Percentiles rank a stretch among this genome's conserved stretches.
These are phyloP conservation scores for Calonectria crousiana DNA, from an alignment of 2,329 filamentous ascomycete species.

Conservation along the genomic window DNA sequence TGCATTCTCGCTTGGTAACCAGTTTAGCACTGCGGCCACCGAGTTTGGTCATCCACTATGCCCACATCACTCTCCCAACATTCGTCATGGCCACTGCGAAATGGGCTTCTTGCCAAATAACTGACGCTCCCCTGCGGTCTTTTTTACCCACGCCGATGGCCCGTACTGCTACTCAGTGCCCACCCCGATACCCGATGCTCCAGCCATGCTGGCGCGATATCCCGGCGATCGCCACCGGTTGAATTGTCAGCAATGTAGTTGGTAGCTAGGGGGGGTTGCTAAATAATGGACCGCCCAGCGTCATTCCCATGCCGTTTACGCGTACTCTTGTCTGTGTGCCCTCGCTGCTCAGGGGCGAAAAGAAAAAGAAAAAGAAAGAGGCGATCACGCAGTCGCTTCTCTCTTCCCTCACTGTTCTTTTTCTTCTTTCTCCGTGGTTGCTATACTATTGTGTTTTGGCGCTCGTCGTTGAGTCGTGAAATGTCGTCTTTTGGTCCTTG, in stretches of 20 bases:
- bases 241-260: neutral
- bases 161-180: conserved; percentile 14
- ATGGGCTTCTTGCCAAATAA: conserved; percentile 6
- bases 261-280: neutral
- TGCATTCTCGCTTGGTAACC: conserved; percentile 18
- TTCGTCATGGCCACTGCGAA: conserved; percentile 27
- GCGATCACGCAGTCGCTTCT: neutral
- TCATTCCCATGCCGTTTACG: conserved; percentile 13
- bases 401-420: neutral
- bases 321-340: neutral
- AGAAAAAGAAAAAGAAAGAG: neutral
- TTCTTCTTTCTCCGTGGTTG: neutral
- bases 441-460: conserved; percentile 11
- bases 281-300: conserved; percentile 5
- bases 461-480: neutral
- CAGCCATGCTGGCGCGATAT: neutral
- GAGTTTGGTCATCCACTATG: conserved; percentile 19
- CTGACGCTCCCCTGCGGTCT: neutral
- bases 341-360: neutral
- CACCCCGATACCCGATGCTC: conserved; percentile 35
- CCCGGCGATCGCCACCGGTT: neutral
- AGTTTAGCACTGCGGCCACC: conserved; percentile 12
- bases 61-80: conserved; percentile 24
- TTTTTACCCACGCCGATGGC: conserved; percentile 25
- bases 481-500: conserved; percentile 44